A percentile compares a stretch with the other conserved stretches of the same genome.
phyloP scores from a whole-genome alignment of 2,329 filamentous ascomycete genomes.

The Zymoseptoria crescenta region DNA sequence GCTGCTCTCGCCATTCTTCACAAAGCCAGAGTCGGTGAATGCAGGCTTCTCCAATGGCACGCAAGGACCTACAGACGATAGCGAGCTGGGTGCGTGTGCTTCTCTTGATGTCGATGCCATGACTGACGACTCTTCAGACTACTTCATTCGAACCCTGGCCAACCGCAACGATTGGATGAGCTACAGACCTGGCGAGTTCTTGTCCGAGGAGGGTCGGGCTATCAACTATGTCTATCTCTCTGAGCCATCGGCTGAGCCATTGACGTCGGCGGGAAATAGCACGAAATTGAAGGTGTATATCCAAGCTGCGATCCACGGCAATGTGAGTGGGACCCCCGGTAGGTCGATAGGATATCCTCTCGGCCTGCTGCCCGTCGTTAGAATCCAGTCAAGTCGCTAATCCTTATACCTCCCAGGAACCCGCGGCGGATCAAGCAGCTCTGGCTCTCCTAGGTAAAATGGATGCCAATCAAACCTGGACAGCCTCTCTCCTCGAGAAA shows the following conservation, averaged over 20 bases:
- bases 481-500: constrained; percentile 25
- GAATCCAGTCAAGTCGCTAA: neutral
- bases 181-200: constrained; percentile 12
- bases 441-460: constrained; percentile 31
- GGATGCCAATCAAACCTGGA: constrained; percentile 28
- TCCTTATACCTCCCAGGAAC: constrained; percentile 17
- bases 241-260: constrained; percentile 2
- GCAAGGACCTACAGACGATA: constrained; percentile 16
- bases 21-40: constrained; percentile 12
- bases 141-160: constrained; percentile 11
- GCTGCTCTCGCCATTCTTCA: constrained; percentile 17
- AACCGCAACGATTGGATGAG: constrained; percentile 14
- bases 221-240: constrained; percentile 9
- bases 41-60: constrained; percentile 15
- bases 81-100: constrained; percentile 2
- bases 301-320: constrained; percentile 32
- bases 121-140: constrained; percentile 4
- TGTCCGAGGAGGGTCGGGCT: constrained; percentile 13
- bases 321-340: constrained; percentile 5
- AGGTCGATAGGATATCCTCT: neutral
- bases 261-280: neutral
- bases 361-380: neutral
- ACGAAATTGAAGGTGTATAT: constrained; percentile 32
- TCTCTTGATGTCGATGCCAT: neutral
- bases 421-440: constrained; percentile 31